Percentiles rank a stretch among this genome's conserved stretches.
Conservation (phyloP, 23 red algal genomes). For the Pyropia yezoensis region DNA sequence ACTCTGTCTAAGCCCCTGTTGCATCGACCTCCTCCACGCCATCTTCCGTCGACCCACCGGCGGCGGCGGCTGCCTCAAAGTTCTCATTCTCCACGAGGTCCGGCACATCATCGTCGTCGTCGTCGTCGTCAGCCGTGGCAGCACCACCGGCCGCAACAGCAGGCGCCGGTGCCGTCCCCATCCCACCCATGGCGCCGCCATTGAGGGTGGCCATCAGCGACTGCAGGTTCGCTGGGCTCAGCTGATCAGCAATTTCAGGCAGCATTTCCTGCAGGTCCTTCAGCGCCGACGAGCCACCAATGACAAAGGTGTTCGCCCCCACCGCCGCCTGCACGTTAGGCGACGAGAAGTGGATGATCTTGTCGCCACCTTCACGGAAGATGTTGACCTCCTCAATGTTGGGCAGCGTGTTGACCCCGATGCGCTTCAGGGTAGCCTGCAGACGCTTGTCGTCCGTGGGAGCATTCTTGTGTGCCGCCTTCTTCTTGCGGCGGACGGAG, state of each 20-base stretch:
- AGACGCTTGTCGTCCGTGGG: slow-evolving; percentile 94
- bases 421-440: slow-evolving; percentile 74
- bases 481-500: slow-evolving; percentile 93
- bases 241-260: slow-evolving; percentile 59
- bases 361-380: slow-evolving; percentile 79
- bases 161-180: neutral
- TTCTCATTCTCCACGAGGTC: slow-evolving; percentile 72
- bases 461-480: slow-evolving; percentile 74
- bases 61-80: slow-evolving; percentile 64
- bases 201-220: slow-evolving; percentile 78
- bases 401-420: slow-evolving; percentile 70
- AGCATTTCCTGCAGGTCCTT: slow-evolving; percentile 82
- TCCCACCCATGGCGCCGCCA: slow-evolving; percentile 19
- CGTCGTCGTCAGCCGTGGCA: slow-evolving; percentile 17
- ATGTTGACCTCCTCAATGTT: slow-evolving; percentile 91
- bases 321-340: slow-evolving; percentile 93
- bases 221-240: slow-evolving; percentile 73
- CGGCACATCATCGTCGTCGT: slow-evolving; percentile 84
- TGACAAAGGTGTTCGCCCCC: slow-evolving; percentile 81
- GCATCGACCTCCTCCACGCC: slow-evolving; percentile 1
- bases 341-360: slow-evolving; percentile 69
- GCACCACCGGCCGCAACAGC: neutral
- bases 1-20: slow-evolving; percentile 8
- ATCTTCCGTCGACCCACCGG: slow-evolving; percentile 4
- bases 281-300: slow-evolving; percentile 47